phyloP scores from a whole-genome alignment of 345 rosid species.

The Diplotaxis tenuifolia region DNA sequence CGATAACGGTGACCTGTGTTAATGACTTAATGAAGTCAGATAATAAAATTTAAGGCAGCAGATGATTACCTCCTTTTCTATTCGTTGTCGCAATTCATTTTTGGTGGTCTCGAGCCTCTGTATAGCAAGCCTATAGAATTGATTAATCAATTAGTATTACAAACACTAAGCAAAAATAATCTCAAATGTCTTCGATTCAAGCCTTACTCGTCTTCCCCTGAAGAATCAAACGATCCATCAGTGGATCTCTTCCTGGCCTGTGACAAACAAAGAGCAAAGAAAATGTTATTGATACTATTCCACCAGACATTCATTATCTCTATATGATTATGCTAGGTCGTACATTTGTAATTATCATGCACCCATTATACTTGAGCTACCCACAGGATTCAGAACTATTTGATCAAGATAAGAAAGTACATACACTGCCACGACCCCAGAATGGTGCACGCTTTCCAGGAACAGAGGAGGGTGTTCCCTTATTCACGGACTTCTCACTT shows the following conservation, averaged over 20 bases:
- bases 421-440: slow-evolving; percentile 93
- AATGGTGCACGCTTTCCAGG: slow-evolving; percentile 66
- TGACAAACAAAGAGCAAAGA: slow-evolving; percentile 16
- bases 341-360: background rate
- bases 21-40: slow-evolving; percentile 11
- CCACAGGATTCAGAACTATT: slow-evolving; percentile 7
- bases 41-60: slow-evolving; percentile 19
- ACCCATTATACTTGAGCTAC: slow-evolving; percentile 4
- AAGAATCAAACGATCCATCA: slow-evolving; percentile 88
- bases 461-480: slow-evolving; percentile 57
- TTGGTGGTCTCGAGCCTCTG: slow-evolving; percentile 93
- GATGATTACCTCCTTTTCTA: slow-evolving; percentile 30
- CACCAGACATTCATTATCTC: background rate
- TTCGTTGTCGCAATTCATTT: slow-evolving; percentile 89
- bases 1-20: slow-evolving; percentile 15
- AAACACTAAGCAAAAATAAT: background rate
- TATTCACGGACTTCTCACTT: slow-evolving; percentile 58
- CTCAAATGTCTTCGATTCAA: slow-evolving; percentile 1
- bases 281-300: background rate
- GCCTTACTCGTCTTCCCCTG: slow-evolving; percentile 98
- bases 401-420: slow-evolving; percentile 37
- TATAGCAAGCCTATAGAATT: slow-evolving; percentile 74
- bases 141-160: slow-evolving; percentile 18
- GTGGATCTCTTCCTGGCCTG: slow-evolving; percentile 90
- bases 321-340: background rate